Percentiles rank a stretch among this genome's conserved stretches.
phyloP scores from a whole-genome alignment of 495 filamentous ascomycete genomes.

The Penicillium simplicissimum region DNA sequence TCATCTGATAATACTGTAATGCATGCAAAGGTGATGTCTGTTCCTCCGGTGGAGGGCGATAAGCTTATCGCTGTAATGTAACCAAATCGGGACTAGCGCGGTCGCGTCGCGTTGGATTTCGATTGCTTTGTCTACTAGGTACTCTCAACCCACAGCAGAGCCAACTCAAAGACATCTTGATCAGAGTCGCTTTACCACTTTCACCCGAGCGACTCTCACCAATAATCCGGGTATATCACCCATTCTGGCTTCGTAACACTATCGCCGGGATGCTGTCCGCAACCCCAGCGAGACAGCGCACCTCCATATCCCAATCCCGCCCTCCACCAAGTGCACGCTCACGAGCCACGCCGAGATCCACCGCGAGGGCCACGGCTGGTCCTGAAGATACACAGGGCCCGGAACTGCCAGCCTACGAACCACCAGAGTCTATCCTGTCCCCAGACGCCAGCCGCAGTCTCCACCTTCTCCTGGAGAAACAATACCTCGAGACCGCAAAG shows the following conservation, averaged over 20 bases:
- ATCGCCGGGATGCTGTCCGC: slow-evolving; percentile 17
- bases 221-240: background rate
- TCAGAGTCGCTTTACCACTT: background rate
- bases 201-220: background rate
- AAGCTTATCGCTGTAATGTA: slow-evolving; percentile 32
- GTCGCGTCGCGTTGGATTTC: slow-evolving; percentile 39
- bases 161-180: background rate
- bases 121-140: slow-evolving; percentile 13
- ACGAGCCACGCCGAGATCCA: slow-evolving; percentile 1
- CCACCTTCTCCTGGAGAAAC: slow-evolving; percentile 31
- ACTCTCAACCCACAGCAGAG: background rate
- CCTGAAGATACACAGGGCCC: slow-evolving; percentile 14
- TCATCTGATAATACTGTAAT: background rate
- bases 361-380: background rate
- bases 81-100: slow-evolving; percentile 37
- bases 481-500: slow-evolving; percentile 34
- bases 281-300: slow-evolving; percentile 23
- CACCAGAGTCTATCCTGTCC: slow-evolving; percentile 52
- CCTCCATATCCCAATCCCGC: slow-evolving; percentile 18
- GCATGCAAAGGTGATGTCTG: background rate
- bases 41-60: slow-evolving; percentile 10
- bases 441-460: slow-evolving; percentile 36
- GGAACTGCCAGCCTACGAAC: slow-evolving; percentile 59
- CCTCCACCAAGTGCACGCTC: slow-evolving; percentile 17
- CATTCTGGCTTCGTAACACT: background rate